Evolutionary conservation across 768 basidiomycete genomes (phyloP).

Genomic region (Rhodotorula sphaerocarpa): DNA sequence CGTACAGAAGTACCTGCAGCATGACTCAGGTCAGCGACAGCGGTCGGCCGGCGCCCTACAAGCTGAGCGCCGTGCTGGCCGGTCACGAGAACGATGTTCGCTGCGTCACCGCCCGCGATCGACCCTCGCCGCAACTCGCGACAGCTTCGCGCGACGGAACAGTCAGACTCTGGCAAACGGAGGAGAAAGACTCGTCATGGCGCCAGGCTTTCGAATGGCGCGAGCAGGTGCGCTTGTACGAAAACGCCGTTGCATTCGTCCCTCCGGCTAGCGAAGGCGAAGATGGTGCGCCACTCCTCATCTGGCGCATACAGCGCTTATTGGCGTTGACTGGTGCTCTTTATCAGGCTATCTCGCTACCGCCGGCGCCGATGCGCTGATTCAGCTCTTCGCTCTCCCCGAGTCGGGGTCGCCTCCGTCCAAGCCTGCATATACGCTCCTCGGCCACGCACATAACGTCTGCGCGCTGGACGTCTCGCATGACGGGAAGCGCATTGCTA

Average conservation of each 20-base stretch:
- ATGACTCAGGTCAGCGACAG: too few relatives aligned
- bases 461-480: slow-evolving; percentile 60
- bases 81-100: slow-evolving; percentile 30
- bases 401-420: slow-evolving; percentile 37
- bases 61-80: slow-evolving; percentile 6
- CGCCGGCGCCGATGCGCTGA: slow-evolving; percentile 76
- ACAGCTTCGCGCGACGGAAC: slow-evolving; percentile 20
- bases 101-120: not conserved
- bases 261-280: not conserved
- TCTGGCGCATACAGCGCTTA: too few relatives aligned
- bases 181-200: not conserved
- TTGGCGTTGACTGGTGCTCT: not conserved
- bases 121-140: not conserved
- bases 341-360: slow-evolving; percentile 68
- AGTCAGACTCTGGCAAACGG: slow-evolving; percentile 9
- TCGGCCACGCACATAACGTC: slow-evolving; percentile 83
- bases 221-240: slow-evolving; percentile 5
- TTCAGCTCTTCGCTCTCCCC: slow-evolving; percentile 68
- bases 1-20: too few relatives aligned
- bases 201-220: not conserved
- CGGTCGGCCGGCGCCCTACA: not conserved
- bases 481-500: slow-evolving; percentile 10
- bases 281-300: not conserved
- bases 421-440: slow-evolving; percentile 68
- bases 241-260: slow-evolving; percentile 3